A percentile compares a stretch with the other conserved stretches of the same genome.
Evolutionary conservation across 768 basidiomycete species (phyloP).

Genomic region (Hygrophorus pudorinus): DNA sequence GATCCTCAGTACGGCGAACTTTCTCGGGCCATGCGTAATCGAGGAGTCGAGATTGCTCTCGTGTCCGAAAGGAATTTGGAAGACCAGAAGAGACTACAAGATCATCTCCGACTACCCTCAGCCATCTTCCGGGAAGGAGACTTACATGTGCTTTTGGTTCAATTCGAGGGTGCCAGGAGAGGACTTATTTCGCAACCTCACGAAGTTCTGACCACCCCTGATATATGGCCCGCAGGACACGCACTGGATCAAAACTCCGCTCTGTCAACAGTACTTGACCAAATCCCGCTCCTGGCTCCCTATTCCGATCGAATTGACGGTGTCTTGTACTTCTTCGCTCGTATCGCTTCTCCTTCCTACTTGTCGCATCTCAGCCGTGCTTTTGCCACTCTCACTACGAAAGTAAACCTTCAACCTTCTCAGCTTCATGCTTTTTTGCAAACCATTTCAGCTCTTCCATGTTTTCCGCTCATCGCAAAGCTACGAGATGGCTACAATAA

Average conservation of each 20-base stretch:
- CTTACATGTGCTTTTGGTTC: slow-evolving; percentile 10
- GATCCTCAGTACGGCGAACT: slow-evolving; percentile 89
- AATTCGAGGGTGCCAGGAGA: slow-evolving; percentile 28
- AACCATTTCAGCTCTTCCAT: background rate
- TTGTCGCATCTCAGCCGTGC: slow-evolving; percentile 21
- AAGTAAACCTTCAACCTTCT: background rate
- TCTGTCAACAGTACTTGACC: slow-evolving; percentile 32
- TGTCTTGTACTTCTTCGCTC: slow-evolving; percentile 27
- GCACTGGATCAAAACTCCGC: slow-evolving; percentile 39
- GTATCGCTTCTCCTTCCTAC: slow-evolving; percentile 23
- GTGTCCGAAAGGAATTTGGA: slow-evolving; percentile 26
- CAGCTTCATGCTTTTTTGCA: background rate
- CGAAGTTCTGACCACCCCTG: background rate
- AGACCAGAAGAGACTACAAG: slow-evolving; percentile 35
- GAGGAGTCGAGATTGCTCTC: slow-evolving; percentile 79
- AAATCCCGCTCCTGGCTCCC: slow-evolving; percentile 24
- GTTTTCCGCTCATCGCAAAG: slow-evolving; percentile 10
- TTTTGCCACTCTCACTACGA: slow-evolving; percentile 10
- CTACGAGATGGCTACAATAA: slow-evolving; percentile 14
- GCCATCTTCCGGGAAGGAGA: background rate
- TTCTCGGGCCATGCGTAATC: slow-evolving; percentile 96
- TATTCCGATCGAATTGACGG: slow-evolving; percentile 12
- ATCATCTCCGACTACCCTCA: slow-evolving; percentile 40
- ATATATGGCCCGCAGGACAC: slow-evolving; percentile 26
- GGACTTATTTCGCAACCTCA: slow-evolving; percentile 18